A percentile compares a stretch with the other conserved stretches of the same genome.
These are phyloP conservation scores for Urtica urens DNA, from an alignment of 306 rosid genomes.

Conservation along the genomic window DNA sequence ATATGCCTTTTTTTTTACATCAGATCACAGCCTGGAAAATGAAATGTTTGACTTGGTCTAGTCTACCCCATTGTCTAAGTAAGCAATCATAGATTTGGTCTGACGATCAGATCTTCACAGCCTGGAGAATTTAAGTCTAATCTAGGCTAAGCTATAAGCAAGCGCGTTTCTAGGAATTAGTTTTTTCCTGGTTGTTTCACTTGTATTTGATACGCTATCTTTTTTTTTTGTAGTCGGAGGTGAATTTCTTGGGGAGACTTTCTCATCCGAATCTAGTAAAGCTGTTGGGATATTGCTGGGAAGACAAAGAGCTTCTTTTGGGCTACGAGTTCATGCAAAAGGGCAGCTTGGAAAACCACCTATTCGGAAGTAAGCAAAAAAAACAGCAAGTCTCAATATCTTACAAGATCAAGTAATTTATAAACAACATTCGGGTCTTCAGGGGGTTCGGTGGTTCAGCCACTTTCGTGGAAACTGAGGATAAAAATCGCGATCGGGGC, in stretches of 20 bases:
- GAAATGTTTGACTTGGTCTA: too few species aligned
- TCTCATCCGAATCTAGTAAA: conserved; percentile 91
- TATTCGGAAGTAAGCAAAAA: conserved; percentile 73
- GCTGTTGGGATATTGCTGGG: conserved; percentile 78
- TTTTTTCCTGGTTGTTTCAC: too few species aligned
- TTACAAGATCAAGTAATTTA: conserved; percentile 5
- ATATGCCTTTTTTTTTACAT: too few species aligned
- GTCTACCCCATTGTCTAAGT: too few species aligned
- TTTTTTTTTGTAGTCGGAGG: conserved; percentile 69
- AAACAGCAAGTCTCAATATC: conserved; percentile 3
- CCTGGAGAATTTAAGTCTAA: too few species aligned
- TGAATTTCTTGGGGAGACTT: conserved; percentile 72
- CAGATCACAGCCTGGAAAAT: too few species aligned
- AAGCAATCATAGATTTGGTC: too few species aligned
- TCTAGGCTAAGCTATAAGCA: too few species aligned
- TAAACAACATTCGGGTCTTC: conserved; percentile 17
- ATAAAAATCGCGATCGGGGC: conserved; percentile 91
- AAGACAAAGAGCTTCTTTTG: conserved; percentile 66
- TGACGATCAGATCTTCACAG: too few species aligned
- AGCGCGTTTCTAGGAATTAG: too few species aligned
- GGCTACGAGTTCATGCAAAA: conserved; percentile 89
- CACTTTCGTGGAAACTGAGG: conserved; percentile 75
- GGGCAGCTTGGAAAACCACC: conserved; percentile 86
- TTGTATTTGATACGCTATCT: too few species aligned
- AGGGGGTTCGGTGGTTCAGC: conserved; percentile 79